Base-by-base conservation (phyloP, 73 alveolate genomes). In the Paramecium caudatum region DNA sequence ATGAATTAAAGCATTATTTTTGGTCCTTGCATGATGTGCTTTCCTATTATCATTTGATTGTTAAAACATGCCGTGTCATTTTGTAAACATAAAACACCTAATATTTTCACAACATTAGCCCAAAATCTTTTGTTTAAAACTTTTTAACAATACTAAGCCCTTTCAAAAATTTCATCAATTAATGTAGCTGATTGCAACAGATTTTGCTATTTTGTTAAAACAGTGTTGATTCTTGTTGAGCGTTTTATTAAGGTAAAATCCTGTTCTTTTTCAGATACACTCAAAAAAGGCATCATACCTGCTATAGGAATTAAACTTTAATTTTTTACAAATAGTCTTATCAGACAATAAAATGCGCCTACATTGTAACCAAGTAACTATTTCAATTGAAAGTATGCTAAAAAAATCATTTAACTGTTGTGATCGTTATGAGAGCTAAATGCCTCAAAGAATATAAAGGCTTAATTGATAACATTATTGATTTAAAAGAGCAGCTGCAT, bases 261-360 rank as follows among this genome's bases (percentile, higher is more conserved):
- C 10, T 10, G 6, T 12, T 65, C 47, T 13, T 65, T 65, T 16
- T 33, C 49, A 33, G 47, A 13, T 65, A 16, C 47, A 25, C 49
- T 49, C 12, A 65, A 10, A 65, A 33, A 33, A 30, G 80, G 80
- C 80, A 65, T 36, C 2, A 65, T 65, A n/a, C 83, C 83, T 65
- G 83, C 83, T 32, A 65, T 33, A 13, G 83, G 83, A 2, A 65
- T 65, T 30, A 65, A 65, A 65, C 34, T 36, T 65, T 27, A 33
- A 32, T 65, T 65, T 5, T 9, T 33, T 30, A 32, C 83, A 65
- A 65, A 65, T 36, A 65, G 34, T 65, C 83, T 4, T 25, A 65
- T 33, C 4, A 65, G 34, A 32, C 83, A 65, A 65, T 65, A 65
- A 36, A 65, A 65, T 65, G 83, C 50, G 27, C 83, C 83, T 32